phyloP scores from a whole-genome alignment of 2,329 filamentous ascomycete species.

The Tolypocladium nubicola region DNA sequence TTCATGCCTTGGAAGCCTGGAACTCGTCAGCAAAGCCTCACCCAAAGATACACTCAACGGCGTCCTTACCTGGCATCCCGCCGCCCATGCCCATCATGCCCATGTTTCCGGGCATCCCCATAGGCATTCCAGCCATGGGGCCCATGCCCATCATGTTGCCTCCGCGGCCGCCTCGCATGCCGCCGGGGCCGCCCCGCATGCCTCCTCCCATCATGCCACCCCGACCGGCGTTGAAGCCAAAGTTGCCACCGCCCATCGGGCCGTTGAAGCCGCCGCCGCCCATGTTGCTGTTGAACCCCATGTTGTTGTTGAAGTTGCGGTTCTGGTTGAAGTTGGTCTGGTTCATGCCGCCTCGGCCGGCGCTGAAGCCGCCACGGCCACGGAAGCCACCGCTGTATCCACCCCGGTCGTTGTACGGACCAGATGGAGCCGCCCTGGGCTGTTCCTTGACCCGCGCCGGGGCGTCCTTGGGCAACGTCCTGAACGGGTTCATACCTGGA shows the following conservation, averaged over 20 bases:
- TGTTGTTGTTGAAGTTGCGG: conserved; percentile 31
- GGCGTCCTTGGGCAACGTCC: conserved; percentile 80
- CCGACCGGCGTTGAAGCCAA: conserved; percentile 39
- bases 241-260: conserved; percentile 40
- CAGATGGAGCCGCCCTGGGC: conserved; percentile 41
- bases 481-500: conserved; percentile 75
- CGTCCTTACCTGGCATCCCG: conserved; percentile 24
- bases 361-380: conserved; percentile 38
- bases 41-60: neutral
- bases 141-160: conserved; percentile 41
- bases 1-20: conserved; percentile 58
- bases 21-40: conserved; percentile 9
- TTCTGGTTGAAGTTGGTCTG: conserved; percentile 32
- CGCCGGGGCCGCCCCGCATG: conserved; percentile 35
- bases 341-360: conserved; percentile 36
- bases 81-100: conserved; percentile 41
- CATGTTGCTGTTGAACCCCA: conserved; percentile 34
- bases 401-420: conserved; percentile 35
- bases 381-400: conserved; percentile 39
- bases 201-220: conserved; percentile 27
- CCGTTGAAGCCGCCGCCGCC: conserved; percentile 35
- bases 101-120: conserved; percentile 49
- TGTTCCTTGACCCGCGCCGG: conserved; percentile 52
- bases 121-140: conserved; percentile 36
- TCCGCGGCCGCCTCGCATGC: conserved; percentile 39